Percentiles rank a stretch among this genome's conserved stretches.
Conservation (phyloP, 2,329 filamentous ascomycete species). For the Talaromyces sp. region DNA sequence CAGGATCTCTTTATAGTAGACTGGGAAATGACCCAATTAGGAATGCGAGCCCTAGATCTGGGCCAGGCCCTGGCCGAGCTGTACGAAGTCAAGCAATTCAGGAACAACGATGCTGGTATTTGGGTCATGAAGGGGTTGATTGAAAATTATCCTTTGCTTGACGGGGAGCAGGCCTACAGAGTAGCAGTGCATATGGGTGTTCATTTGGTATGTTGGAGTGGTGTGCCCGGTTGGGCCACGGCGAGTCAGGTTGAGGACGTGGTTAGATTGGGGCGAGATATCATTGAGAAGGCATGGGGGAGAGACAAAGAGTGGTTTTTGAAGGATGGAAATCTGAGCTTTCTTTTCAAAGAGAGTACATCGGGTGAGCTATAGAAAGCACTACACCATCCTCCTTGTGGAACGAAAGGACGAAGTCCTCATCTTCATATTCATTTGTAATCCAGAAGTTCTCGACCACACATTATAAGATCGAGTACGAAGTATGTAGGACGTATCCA, state of each 20-base stretch:
- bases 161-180: conserved; percentile 7
- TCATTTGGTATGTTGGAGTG: conserved; percentile 17
- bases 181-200: conserved; percentile 16
- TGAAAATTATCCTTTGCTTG: neutral
- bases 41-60: conserved; percentile 12
- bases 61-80: conserved; percentile 16
- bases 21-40: conserved; percentile 15
- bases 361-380: too few species aligned
- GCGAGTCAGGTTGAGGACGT: conserved; percentile 6
- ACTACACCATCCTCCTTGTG: too few species aligned
- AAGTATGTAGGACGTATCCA: too few species aligned
- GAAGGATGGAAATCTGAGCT: neutral
- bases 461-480: too few species aligned
- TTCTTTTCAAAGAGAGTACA: neutral
- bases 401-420: too few species aligned
- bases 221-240: conserved; percentile 10
- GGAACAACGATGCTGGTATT: conserved; percentile 1
- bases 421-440: too few species aligned
- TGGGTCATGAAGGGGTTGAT: conserved; percentile 12
- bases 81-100: conserved; percentile 14
- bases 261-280: conserved; percentile 9
- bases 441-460: too few species aligned
- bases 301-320: conserved; percentile 15
- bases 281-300: conserved; percentile 11
- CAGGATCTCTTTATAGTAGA: conserved; percentile 12